Percentiles rank a stretch among this genome's conserved stretches.
Evolutionary conservation across 2,329 filamentous ascomycete species (phyloP).

Genomic region (Ascochyta fabae): DNA sequence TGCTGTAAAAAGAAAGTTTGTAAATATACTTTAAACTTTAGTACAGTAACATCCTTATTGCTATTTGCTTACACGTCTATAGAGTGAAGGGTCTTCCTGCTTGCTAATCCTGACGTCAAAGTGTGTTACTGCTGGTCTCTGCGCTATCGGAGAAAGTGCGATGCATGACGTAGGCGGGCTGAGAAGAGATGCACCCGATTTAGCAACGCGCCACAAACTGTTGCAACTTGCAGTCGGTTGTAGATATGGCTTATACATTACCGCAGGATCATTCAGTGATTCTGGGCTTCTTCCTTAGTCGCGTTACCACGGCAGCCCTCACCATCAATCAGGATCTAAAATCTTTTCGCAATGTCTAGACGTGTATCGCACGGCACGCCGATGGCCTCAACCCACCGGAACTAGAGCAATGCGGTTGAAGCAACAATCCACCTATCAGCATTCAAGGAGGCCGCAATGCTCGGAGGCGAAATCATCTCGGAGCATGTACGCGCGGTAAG

Average conservation of each 20-base stretch:
- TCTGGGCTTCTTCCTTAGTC: too few species aligned
- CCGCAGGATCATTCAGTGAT: too few species aligned
- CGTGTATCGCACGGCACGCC: constrained; percentile 3
- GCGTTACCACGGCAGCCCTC: too few species aligned
- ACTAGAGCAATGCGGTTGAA: constrained; percentile 1
- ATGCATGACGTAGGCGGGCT: constrained; percentile 10
- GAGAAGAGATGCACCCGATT: constrained; percentile 4
- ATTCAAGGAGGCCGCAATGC: constrained; percentile 6
- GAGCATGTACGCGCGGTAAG: constrained; percentile 3
- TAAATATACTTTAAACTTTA: too few species aligned
- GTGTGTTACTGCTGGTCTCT: background rate
- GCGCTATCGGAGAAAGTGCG: constrained; percentile 9
- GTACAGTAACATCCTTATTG: too few species aligned
- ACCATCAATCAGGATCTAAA: background rate
- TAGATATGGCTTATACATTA: too few species aligned
- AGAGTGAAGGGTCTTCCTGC: too few species aligned
- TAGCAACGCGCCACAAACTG: background rate
- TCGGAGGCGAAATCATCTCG: constrained; percentile 3
- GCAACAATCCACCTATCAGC: constrained; percentile 6
- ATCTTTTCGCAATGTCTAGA: background rate
- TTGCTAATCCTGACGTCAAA: background rate
- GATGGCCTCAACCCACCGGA: background rate
- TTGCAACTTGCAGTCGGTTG: background rate
- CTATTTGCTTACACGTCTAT: too few species aligned
- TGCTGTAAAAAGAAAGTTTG: too few species aligned